These are phyloP conservation scores for Pinguiococcus pyrenoidosus DNA, from an alignment of 108 stramenopile genomes.

Conservation along the genomic window DNA sequence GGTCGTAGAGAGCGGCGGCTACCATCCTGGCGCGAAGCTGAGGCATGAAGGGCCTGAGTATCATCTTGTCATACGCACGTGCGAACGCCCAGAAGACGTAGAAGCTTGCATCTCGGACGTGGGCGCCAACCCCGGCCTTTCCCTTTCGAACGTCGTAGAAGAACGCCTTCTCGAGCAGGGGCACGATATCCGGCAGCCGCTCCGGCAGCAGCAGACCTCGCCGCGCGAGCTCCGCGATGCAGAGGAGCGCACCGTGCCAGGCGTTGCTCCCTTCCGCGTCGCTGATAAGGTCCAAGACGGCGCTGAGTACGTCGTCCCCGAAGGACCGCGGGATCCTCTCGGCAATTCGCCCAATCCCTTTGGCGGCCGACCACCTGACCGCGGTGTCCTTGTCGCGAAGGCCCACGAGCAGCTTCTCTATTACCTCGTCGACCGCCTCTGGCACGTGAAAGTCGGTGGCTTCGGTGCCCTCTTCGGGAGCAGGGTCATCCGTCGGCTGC, in stretches of 20 bases:
- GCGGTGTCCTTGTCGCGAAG: slow-evolving; percentile 62
- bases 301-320: slow-evolving; percentile 89
- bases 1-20: slow-evolving; percentile 77
- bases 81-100: slow-evolving; percentile 99
- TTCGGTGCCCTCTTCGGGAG: slow-evolving; percentile 2
- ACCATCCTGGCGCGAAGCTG: slow-evolving; percentile 60
- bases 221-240: slow-evolving; percentile 83
- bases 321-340: slow-evolving; percentile 68
- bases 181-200: slow-evolving; percentile 61
- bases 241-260: slow-evolving; percentile 96
- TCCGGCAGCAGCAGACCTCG: slow-evolving; percentile 82
- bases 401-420: slow-evolving; percentile 64
- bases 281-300: slow-evolving; percentile 53
- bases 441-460: slow-evolving; percentile 52
- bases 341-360: slow-evolving; percentile 89
- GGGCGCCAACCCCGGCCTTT: slow-evolving; percentile 75
- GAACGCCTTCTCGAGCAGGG: slow-evolving; percentile 50
- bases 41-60: slow-evolving; percentile 40
- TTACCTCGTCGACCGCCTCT: slow-evolving; percentile 84
- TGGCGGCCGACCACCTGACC: slow-evolving; percentile 95
- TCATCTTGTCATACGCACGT: slow-evolving; percentile 54
- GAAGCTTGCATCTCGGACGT: slow-evolving; percentile 94
- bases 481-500: background rate
- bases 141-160: slow-evolving; percentile 69
- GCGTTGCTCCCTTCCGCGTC: slow-evolving; percentile 51